A percentile compares a stretch with the other conserved stretches of the same genome.
Conservation (phyloP, 441 rosid genomes). For the Francoa sonchifolia region DNA sequence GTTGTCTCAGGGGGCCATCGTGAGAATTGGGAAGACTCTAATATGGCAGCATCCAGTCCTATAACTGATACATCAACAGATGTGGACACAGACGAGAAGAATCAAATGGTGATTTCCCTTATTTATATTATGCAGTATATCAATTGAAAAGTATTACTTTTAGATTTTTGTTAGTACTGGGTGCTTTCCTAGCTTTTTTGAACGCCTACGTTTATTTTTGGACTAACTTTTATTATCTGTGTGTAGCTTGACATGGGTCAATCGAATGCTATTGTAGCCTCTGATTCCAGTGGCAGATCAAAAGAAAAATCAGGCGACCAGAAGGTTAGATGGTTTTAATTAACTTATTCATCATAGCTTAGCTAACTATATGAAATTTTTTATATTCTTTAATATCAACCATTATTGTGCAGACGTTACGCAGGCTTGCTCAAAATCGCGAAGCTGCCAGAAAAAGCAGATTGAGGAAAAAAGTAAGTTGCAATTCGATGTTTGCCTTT, state of each 20-base stretch:
- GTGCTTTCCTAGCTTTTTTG: not conserved
- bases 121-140: constrained; percentile 3
- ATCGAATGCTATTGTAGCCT: constrained; percentile 27
- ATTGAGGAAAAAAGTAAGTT: constrained; percentile 54
- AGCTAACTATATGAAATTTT: not conserved
- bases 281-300: constrained; percentile 75
- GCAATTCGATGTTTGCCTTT: no score
- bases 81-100: constrained; percentile 32
- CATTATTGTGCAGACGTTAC: constrained; percentile 30
- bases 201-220: constrained; percentile 2
- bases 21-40: constrained; percentile 13
- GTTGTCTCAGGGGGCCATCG: constrained; percentile 3
- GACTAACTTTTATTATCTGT: constrained; percentile 10
- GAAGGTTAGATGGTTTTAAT: constrained; percentile 32
- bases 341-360: not conserved
- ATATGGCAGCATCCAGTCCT: constrained; percentile 22
- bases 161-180: not conserved
- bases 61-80: constrained; percentile 17
- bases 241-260: constrained; percentile 57
- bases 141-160: not conserved
- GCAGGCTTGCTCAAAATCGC: constrained; percentile 81
- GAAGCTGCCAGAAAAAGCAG: constrained; percentile 83
- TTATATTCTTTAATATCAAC: not conserved
- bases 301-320: constrained; percentile 66
- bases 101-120: constrained; percentile 46